Evolutionary conservation across 1,284 basidiomycete species (phyloP), one percentile per base, ranked within the genome.

Genomic region (Lentinus polychrous): DNA sequence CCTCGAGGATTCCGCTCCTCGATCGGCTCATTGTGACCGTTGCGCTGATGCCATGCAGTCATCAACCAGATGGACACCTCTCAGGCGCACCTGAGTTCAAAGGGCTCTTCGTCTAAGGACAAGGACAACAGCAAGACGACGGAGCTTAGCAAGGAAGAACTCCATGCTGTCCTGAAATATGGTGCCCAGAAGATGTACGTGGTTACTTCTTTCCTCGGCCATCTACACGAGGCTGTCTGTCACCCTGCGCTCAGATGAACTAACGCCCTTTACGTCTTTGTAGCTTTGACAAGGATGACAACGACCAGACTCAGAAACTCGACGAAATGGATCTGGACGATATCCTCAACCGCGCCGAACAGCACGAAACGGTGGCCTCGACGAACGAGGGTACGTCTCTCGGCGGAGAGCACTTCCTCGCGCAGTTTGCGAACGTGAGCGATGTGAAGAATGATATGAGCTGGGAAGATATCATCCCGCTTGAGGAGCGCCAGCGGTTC

Each of bases 61-160:
- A 98, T 99, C 75, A 95, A 97, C 70, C 95, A 99, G 71, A 97
- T 99, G 86, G 96, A 99, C 71, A 99, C 96, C 24, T 94, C 94
- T 33, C 96, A 97, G 56, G 91, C 91, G 42, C 93, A 98, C 69
- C 83, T 99, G 55, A 88, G 90, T 57, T 84, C 87, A 46, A 91
- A 92, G 62, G 76, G 79, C 22, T 68, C 64, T 23, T 59, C 69
- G 35, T 71, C 72, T 52, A 60, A 72, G 52, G 27, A 27, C 27
- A 90, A 90, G 62, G 88, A 92, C 47, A 67, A 80, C 20, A 71
- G 81, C 39, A 92, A 89, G 58, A 81, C 90, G 2, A 90, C 91
- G 57, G 90, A 94, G 64, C 79, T 97, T 59, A 96, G 91, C 68
- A 97, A 95, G 70, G 96, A 99, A 58, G 96, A 99, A 66, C 78